A percentile compares a stretch with the other conserved stretches of the same genome.
Conservation (phyloP, 2,329 filamentous ascomycete genomes). For the Epichloe typhina region DNA sequence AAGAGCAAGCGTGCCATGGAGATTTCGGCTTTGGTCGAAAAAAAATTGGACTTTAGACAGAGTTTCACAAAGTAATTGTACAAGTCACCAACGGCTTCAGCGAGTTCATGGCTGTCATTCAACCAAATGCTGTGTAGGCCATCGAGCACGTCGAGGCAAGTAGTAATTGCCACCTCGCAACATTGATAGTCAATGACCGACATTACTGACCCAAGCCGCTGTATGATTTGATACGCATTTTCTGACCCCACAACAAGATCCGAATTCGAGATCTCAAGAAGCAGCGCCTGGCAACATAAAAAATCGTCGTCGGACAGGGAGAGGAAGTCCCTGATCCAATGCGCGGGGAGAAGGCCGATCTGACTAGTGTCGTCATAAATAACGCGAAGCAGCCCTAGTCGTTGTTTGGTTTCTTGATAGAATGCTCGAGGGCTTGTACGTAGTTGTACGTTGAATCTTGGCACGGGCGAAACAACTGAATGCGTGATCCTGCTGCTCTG, state of each 20-base stretch:
- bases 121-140: slow-evolving; percentile 52
- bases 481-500: slow-evolving; percentile 37
- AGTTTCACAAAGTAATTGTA: slow-evolving; percentile 65
- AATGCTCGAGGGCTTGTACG: slow-evolving; percentile 31
- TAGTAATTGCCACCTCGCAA: slow-evolving; percentile 59
- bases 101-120: slow-evolving; percentile 43
- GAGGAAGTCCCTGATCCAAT: slow-evolving; percentile 37
- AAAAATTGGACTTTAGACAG: slow-evolving; percentile 54
- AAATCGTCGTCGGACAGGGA: slow-evolving; percentile 39
- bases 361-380: slow-evolving; percentile 30
- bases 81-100: slow-evolving; percentile 56
- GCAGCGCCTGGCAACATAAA: slow-evolving; percentile 34
- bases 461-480: slow-evolving; percentile 26
- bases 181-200: slow-evolving; percentile 48
- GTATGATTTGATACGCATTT: slow-evolving; percentile 33
- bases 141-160: slow-evolving; percentile 55
- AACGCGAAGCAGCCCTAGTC: slow-evolving; percentile 31
- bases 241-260: slow-evolving; percentile 37
- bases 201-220: slow-evolving; percentile 38
- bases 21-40: slow-evolving; percentile 57
- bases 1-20: slow-evolving; percentile 57
- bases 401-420: slow-evolving; percentile 31
- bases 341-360: slow-evolving; percentile 34
- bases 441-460: slow-evolving; percentile 32
- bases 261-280: slow-evolving; percentile 39